phyloP scores from a whole-genome alignment of 2,329 filamentous ascomycete species.

The Colletotrichum tropicale region DNA sequence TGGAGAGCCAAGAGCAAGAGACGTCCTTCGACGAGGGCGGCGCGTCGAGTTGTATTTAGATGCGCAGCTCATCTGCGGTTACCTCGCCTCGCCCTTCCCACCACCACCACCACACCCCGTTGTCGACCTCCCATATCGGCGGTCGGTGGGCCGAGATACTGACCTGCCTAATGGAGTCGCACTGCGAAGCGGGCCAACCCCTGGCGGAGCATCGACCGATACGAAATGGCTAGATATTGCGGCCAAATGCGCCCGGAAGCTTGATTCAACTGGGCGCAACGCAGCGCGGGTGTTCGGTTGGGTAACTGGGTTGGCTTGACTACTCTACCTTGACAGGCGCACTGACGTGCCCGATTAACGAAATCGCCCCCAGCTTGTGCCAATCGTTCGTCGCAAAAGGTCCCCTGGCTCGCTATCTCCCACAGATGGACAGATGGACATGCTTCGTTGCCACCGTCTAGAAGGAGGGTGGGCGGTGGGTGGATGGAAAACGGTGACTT shows the following conservation, averaged over 20 bases:
- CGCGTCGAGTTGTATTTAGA: constrained; percentile 12
- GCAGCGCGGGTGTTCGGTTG: not conserved
- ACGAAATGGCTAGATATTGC: not conserved
- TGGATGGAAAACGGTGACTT: not conserved
- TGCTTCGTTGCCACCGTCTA: constrained; percentile 5
- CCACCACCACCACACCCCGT: not conserved
- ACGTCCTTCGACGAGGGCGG: not conserved
- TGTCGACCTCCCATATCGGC: not conserved
- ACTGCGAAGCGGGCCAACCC: constrained; percentile 4
- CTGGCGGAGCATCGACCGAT: constrained; percentile 7
- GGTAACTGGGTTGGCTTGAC: not conserved
- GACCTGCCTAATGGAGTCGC: constrained; percentile 18
- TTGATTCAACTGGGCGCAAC: not conserved
- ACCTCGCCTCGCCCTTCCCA: not conserved
- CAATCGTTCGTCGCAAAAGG: not conserved
- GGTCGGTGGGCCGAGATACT: constrained; percentile 7
- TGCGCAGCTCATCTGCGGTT: not conserved
- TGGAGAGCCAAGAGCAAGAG: not conserved
- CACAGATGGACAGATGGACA: not conserved
- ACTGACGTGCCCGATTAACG: constrained; percentile 1
- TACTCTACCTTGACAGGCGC: not conserved
- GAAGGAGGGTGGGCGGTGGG: not conserved
- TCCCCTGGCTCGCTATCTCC: not conserved
- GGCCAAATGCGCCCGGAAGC: not conserved
- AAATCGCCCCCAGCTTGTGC: not conserved